These are phyloP conservation scores for Sugiyamaella mastotermitis DNA, from an alignment of 805 yeast species.

Conservation along the genomic window DNA sequence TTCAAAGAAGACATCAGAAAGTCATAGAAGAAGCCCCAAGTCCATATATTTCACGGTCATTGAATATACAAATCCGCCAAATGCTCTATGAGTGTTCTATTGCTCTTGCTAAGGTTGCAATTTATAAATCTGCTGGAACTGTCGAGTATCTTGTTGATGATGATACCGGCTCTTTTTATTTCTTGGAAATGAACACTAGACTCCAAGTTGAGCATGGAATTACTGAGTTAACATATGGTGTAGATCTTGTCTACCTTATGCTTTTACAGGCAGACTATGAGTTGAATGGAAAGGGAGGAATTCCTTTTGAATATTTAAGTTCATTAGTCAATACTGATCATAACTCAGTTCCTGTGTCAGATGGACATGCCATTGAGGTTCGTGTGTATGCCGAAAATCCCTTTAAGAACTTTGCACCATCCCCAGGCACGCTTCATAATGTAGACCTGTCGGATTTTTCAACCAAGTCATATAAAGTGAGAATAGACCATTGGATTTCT, in stretches of 20 bases:
- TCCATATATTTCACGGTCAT: slow-evolving; percentile 72
- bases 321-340: slow-evolving; percentile 39
- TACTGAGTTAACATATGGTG: slow-evolving; percentile 88
- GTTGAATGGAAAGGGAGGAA: slow-evolving; percentile 49
- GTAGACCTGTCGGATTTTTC: no score
- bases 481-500: no score
- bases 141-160: slow-evolving; percentile 91
- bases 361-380: slow-evolving; percentile 94
- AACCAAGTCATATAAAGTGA: no score
- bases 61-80: slow-evolving; percentile 45
- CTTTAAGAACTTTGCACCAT: slow-evolving; percentile 89
- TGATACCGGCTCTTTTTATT: slow-evolving; percentile 79
- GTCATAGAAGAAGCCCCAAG: slow-evolving; percentile 96
- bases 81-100: slow-evolving; percentile 79
- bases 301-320: neutral
- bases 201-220: slow-evolving; percentile 96
- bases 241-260: slow-evolving; percentile 97
- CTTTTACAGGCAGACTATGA: slow-evolving; percentile 78
- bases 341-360: slow-evolving; percentile 49
- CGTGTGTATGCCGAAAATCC: slow-evolving; percentile 96
- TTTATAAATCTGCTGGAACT: slow-evolving; percentile 94
- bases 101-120: slow-evolving; percentile 70
- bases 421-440: no score
- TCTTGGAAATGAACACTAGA: slow-evolving; percentile 92
- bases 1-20: slow-evolving; percentile 95